Evolutionary conservation across 805 yeast genomes (phyloP).

Genomic region (Metschnikowia noctiluminum): DNA sequence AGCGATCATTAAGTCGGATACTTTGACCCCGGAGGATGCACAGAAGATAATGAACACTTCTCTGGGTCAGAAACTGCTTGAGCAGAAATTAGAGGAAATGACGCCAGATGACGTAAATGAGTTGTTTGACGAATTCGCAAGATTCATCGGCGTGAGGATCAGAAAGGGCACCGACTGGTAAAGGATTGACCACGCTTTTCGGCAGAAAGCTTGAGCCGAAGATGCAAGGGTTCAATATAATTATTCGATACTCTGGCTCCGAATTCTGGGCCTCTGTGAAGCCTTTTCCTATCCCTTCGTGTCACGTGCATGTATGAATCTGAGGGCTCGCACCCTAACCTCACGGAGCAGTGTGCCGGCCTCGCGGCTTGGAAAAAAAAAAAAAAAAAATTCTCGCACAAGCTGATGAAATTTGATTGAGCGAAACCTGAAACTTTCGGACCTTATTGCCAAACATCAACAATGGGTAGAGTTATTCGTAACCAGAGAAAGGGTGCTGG

Average conservation of each 20-base stretch:
- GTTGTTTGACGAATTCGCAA: constrained; percentile 60
- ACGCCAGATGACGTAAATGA: constrained; percentile 49
- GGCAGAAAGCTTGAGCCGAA: background rate
- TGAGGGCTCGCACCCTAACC: constrained; percentile 16
- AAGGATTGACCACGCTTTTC: background rate
- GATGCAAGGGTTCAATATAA: too few species aligned
- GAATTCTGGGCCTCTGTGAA: too few species aligned
- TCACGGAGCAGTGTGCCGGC: constrained; percentile 13
- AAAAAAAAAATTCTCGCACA: constrained; percentile 15
- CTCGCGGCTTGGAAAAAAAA: constrained; percentile 11
- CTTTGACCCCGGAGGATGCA: constrained; percentile 16
- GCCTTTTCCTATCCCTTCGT: too few species aligned
- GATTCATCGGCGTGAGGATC: constrained; percentile 60
- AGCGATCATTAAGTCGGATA: constrained; percentile 13
- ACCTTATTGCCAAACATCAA: constrained; percentile 17
- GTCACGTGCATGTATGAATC: constrained; percentile 11
- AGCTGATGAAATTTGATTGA: constrained; percentile 7
- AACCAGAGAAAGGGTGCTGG: constrained; percentile 99
- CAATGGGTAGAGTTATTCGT: constrained; percentile 97
- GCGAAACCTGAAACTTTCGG: constrained; percentile 9
- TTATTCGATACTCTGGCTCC: too few species aligned
- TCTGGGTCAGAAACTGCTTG: constrained; percentile 7
- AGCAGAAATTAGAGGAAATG: constrained; percentile 21
- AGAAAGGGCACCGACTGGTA: constrained; percentile 43
- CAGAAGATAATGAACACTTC: constrained; percentile 10